Percentiles rank a stretch among this genome's conserved stretches.
phyloP scores from a whole-genome alignment of 768 basidiomycete genomes.

The Russula sp. region DNA sequence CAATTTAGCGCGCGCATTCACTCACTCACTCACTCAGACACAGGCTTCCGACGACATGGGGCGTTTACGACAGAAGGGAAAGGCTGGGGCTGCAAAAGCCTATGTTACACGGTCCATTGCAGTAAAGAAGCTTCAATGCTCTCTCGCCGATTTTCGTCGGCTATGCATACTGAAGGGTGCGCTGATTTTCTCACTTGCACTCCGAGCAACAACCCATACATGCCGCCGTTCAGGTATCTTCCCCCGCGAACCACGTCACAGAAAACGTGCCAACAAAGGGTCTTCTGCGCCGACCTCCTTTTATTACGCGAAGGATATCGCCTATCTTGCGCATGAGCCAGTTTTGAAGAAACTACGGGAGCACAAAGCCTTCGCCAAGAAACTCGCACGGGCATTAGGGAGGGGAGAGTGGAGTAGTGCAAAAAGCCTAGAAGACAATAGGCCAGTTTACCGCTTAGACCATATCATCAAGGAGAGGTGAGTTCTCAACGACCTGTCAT shows the following conservation, averaged over 20 bases:
- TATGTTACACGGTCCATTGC: conserved; percentile 88
- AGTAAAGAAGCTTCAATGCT: conserved; percentile 93
- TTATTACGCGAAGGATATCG: conserved; percentile 97
- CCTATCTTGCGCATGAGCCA: conserved; percentile 95
- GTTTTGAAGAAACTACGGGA: conserved; percentile 89
- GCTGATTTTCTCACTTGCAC: conserved; percentile 17
- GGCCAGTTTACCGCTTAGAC: conserved; percentile 86
- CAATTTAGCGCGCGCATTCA: background rate
- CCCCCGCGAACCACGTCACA: conserved; percentile 88
- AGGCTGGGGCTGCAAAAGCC: conserved; percentile 87
- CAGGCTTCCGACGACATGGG: conserved; percentile 44
- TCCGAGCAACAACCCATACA: background rate
- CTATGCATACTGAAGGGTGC: conserved; percentile 95
- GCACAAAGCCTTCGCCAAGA: conserved; percentile 98
- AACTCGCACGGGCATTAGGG: conserved; percentile 87
- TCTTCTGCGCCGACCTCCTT: conserved; percentile 96
- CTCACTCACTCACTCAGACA: background rate
- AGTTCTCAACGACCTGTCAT: conserved; percentile 22
- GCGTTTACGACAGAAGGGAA: conserved; percentile 75
- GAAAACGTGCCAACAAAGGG: conserved; percentile 94
- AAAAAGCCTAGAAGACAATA: conserved; percentile 88
- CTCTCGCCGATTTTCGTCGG: conserved; percentile 92
- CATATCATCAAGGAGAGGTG: conserved; percentile 98
- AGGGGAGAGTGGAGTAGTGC: conserved; percentile 93
- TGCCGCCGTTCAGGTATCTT: conserved; percentile 68